A percentile compares a stretch with the other conserved stretches of the same genome.
Conservation (phyloP, 2,329 filamentous ascomycete genomes). For the Pleomassaria siparia region DNA sequence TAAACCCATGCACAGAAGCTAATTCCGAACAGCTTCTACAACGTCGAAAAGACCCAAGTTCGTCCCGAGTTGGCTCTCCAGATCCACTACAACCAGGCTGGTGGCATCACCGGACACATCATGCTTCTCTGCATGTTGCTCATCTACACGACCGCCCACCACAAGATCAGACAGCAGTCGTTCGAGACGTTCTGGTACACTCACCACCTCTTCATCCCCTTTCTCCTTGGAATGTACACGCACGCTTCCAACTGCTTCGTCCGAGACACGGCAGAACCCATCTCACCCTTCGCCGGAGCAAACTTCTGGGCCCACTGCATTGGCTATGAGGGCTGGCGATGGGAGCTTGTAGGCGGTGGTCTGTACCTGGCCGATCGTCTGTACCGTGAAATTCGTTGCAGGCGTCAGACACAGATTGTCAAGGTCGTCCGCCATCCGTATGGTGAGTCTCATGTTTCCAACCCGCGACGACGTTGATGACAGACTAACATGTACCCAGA, state of each 20-base stretch:
- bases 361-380: constrained; percentile 86
- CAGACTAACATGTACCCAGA: constrained; percentile 57
- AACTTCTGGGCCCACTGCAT: constrained; percentile 90
- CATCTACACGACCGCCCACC: constrained; percentile 95
- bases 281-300: constrained; percentile 81
- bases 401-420: constrained; percentile 83
- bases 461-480: too few relatives aligned
- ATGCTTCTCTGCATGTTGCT: constrained; percentile 99
- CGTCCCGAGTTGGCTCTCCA: constrained; percentile 78
- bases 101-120: constrained; percentile 91
- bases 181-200: constrained; percentile 99
- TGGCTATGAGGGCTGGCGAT: constrained; percentile 95
- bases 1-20: constrained; percentile 9
- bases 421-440: constrained; percentile 96
- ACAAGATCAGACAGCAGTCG: constrained; percentile 91
- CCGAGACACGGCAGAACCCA: constrained; percentile 69
- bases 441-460: constrained; percentile 56
- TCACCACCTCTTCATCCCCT: constrained; percentile 97
- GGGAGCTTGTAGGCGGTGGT: constrained; percentile 85
- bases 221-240: constrained; percentile 89
- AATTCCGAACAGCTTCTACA: constrained; percentile 73
- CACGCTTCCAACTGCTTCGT: constrained; percentile 97
- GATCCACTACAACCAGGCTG: constrained; percentile 87
- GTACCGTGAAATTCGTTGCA: constrained; percentile 84
- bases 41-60: constrained; percentile 83